Conservation (phyloP, 441 rosid genomes). For the Gossypium armourianum region DNA sequence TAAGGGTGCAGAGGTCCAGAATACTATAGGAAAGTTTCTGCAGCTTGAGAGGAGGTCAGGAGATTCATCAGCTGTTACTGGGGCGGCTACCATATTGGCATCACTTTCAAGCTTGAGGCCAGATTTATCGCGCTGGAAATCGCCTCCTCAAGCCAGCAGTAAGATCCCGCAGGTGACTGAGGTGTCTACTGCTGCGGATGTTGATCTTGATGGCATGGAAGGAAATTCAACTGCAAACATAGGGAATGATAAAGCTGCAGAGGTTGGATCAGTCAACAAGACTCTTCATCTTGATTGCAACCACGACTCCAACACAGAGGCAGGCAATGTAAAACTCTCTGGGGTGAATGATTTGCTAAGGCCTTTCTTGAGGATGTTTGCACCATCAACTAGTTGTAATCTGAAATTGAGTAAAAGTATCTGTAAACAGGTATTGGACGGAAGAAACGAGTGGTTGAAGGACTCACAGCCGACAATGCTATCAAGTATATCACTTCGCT, state of each 20-base stretch:
- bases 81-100: slow-evolving; percentile 71
- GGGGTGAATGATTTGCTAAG: slow-evolving; percentile 52
- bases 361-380: slow-evolving; percentile 54
- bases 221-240: slow-evolving; percentile 37
- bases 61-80: slow-evolving; percentile 63
- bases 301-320: slow-evolving; percentile 48
- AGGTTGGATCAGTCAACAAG: slow-evolving; percentile 38
- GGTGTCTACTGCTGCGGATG: slow-evolving; percentile 37
- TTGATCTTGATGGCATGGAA: slow-evolving; percentile 45
- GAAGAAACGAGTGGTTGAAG: slow-evolving; percentile 44
- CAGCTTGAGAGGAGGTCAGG: slow-evolving; percentile 61
- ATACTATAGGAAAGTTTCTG: slow-evolving; percentile 38
- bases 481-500: slow-evolving; percentile 41
- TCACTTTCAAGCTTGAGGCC: slow-evolving; percentile 55
- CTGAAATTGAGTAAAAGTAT: slow-evolving; percentile 52
- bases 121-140: slow-evolving; percentile 51
- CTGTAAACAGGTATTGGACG: slow-evolving; percentile 62
- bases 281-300: slow-evolving; percentile 41
- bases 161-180: slow-evolving; percentile 42
- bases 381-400: slow-evolving; percentile 41
- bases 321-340: slow-evolving; percentile 58
- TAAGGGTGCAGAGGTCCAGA: slow-evolving; percentile 44
- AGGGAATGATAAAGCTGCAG: slow-evolving; percentile 43
- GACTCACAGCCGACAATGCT: slow-evolving; percentile 52
- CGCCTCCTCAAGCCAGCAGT: slow-evolving; percentile 32